Evolutionary conservation across 2,329 filamentous ascomycete species (phyloP), one percentile per base, ranked within the genome.

Genomic region (Dothidotthia symphoricarpi): DNA sequence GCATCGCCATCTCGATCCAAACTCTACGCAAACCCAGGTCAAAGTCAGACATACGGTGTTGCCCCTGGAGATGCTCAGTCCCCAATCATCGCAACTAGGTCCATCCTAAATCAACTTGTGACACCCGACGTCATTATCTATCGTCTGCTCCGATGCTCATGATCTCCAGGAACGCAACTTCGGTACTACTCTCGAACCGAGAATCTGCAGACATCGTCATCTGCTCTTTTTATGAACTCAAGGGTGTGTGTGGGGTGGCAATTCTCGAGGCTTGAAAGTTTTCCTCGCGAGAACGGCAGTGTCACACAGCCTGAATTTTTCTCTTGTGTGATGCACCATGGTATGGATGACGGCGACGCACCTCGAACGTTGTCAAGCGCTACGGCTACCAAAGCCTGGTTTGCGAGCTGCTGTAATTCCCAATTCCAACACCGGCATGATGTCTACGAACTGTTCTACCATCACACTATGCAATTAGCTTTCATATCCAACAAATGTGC

Each of bases 131-230:
- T 37, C 36, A 40, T 27, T 34, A 19, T 36, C 36, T 40, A 36
- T 36, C 34, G 41, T 40, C 33, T 44, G 32, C 41, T 33, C 36
- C 34, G 24, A 16, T 28, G 17, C 34, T 24, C 27, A 26, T 32
- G 41, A 44, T 44, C 41, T 44, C 36, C 41, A 44, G 41, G 41
- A 36, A 40, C 37, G 36, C 40, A 34, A 40, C 17, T 4, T 34
- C 31, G 31, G 37, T 27, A 30, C 15, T 36, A 17, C 7, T 15
- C 31, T 36, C 30, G 32, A 26, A 35, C 27, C 36, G 36, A 43
- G 33, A 44, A 29, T 34, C 34, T n/a, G 14, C 14, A 26, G 36
- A 31, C 34, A 44, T 37, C 36, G 31, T 29, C 17, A 44, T 44
- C 40, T 44, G 33, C 41, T 24, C 16, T 40, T 27, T 31, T 40